Percentiles rank a stretch among this genome's conserved stretches.
Conservation (phyloP, 228 moss, liverwort and hornwort genomes). For the Sphagnum fallax region DNA sequence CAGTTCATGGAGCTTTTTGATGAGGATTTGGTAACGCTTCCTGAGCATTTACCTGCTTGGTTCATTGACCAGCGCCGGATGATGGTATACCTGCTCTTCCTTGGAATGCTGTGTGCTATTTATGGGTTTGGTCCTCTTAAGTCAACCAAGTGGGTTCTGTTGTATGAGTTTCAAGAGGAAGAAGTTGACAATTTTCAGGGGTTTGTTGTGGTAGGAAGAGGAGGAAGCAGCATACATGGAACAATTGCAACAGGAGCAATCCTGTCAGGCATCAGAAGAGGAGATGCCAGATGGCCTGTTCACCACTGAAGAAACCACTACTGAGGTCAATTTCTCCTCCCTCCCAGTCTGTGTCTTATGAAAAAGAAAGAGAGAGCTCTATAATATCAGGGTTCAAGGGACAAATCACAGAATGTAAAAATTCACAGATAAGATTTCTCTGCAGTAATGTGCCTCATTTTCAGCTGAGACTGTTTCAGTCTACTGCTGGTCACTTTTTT, state of each 20-base stretch:
- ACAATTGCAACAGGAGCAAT: constrained; percentile 31
- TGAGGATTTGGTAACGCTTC: constrained; percentile 87
- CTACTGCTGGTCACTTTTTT: too few relatives aligned
- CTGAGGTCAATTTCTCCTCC: constrained; percentile 19
- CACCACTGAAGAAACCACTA: constrained; percentile 30
- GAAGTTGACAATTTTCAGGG: too few relatives aligned
- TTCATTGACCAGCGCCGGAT: constrained; percentile 94
- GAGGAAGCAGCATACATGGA: constrained; percentile 73
- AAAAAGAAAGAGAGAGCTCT: too few relatives aligned
- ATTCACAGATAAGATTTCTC: too few relatives aligned
- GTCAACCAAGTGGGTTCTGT: too few relatives aligned
- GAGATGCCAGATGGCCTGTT: constrained; percentile 27
- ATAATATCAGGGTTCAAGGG: too few relatives aligned
- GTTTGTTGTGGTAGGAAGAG: constrained; percentile 38
- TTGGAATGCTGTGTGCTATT: background rate
- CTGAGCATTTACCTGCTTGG: constrained; percentile 78
- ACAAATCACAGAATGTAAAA: too few relatives aligned
- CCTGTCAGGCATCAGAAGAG: constrained; percentile 12
- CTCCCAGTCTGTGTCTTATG: too few relatives aligned
- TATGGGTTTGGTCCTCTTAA: too few relatives aligned
- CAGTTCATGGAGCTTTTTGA: constrained; percentile 99
- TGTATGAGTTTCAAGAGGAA: too few relatives aligned
- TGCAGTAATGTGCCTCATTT: too few relatives aligned
- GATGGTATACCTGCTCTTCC: constrained; percentile 49
- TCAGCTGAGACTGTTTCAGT: too few relatives aligned